These are phyloP conservation scores for Candida pseudoviswanathii DNA, from an alignment of 1,139 yeast genomes.

Conservation along the genomic window DNA sequence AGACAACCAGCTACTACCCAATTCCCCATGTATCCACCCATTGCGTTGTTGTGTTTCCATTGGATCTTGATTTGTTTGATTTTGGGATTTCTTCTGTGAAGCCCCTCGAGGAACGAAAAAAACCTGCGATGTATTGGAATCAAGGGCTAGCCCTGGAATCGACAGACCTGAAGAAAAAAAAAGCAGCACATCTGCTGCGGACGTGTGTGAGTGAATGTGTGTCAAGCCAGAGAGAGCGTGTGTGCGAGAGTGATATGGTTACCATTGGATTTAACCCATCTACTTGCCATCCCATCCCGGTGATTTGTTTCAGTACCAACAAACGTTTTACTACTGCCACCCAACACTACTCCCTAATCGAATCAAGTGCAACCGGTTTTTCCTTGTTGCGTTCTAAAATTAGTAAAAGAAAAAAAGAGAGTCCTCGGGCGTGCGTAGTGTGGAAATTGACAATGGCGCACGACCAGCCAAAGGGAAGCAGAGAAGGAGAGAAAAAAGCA, in stretches of 20 bases:
- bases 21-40: not conserved
- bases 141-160: not conserved
- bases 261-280: too few species aligned
- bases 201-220: not conserved
- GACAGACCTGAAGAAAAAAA: not conserved
- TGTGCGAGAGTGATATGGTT: too few species aligned
- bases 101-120: not conserved
- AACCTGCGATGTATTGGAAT: not conserved
- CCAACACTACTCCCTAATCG: not conserved
- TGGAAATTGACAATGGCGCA: not conserved
- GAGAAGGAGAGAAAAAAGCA: slow-evolving; percentile 3
- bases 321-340: too few species aligned
- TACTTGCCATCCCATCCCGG: too few species aligned
- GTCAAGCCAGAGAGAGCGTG: not conserved
- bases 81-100: not conserved
- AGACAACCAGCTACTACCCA: not conserved
- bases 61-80: not conserved
- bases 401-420: not conserved
- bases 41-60: not conserved
- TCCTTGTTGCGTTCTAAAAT: slow-evolving; percentile 3
- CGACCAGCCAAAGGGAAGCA: not conserved
- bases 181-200: not conserved
- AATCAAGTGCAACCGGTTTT: not conserved
- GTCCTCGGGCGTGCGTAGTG: slow-evolving; percentile 2
- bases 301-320: too few species aligned